Base-by-base conservation (phyloP, 106 monocot species). In the Apostasia shenzhenica region DNA sequence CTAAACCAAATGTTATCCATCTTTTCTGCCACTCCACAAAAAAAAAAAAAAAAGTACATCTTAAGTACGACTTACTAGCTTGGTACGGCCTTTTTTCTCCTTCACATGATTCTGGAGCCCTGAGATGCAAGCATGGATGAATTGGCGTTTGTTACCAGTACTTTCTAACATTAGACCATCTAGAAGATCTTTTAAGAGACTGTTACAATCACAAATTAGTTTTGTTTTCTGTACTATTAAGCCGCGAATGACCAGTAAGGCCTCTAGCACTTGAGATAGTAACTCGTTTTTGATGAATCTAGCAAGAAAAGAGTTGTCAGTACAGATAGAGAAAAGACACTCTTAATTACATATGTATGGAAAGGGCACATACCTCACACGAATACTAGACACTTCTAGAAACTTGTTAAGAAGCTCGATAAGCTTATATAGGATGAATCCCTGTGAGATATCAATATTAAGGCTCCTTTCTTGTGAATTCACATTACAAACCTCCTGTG, bases 151-250 rank as follows among this genome's bases (percentile, higher is more conserved):
- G 75, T 99, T 99, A 68, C 72, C 90, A 50, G 76, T 75, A 57
- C 81, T 99, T 81, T 99, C 99, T 8, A 93, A 75, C 50, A 97
- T 73, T 73, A 99, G 87, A 72, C 99, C 72, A 63, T 99, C 99
- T 8, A 99, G 75, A 71, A 99, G 89, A 38, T 99, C 99, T 55
- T 93, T 99, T 78, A 99, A 73, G 55, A 93, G 90, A 55, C 76
- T 77, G 68, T 87, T 92, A 52, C 99, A 93, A 42, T 99, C 99
- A 73, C 77, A 85, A 52, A 99, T 99, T 45, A 99, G 74, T 72
- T 99, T 99, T 60, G 99, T 99, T 76, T 99, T 99, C 76, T 99
- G 99, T 42, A 99, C 87, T 69, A 99, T 86, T 45, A 99, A 70
- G n/a, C 99, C 99, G 74, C 93, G 82, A 78, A 99, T 87, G 44